Conservation (phyloP, 305 asterid genomes). For the Solanum hybrid region DNA sequence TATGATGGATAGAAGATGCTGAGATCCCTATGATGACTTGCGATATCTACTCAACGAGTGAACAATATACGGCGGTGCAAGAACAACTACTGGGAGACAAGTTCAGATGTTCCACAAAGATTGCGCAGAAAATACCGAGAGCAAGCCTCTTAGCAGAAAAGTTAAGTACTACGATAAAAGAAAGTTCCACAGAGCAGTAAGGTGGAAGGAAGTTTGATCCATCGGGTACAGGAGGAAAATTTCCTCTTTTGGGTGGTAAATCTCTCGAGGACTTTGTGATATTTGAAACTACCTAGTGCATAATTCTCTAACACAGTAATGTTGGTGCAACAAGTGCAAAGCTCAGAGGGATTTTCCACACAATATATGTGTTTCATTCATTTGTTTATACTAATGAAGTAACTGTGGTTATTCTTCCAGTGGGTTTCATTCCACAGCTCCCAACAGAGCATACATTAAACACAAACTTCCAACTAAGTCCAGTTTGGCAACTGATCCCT, state of each 20-base stretch:
- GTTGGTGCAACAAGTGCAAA: not conserved
- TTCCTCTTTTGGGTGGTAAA: not conserved
- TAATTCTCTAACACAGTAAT: not conserved
- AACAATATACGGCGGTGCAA: not conserved
- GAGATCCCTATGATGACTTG: not conserved
- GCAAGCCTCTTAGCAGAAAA: not conserved
- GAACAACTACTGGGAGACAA: not conserved
- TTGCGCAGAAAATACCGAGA: not conserved
- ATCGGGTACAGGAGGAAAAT: not conserved
- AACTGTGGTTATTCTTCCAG: not conserved
- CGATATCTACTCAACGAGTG: not conserved
- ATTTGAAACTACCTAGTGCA: not conserved
- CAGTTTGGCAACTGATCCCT: not conserved
- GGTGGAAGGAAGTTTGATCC: not conserved
- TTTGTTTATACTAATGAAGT: not conserved
- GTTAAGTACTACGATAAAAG: not conserved
- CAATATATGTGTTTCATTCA: not conserved
- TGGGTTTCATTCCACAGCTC: not conserved
- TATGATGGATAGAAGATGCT: not conserved
- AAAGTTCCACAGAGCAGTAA: not conserved
- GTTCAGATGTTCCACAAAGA: not conserved
- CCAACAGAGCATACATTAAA: not conserved
- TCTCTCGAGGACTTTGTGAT: not conserved
- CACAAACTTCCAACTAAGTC: not conserved
- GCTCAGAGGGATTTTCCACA: not conserved